Evolutionary conservation across 768 basidiomycete genomes (phyloP).

Genomic region (Naematelia encephala): DNA sequence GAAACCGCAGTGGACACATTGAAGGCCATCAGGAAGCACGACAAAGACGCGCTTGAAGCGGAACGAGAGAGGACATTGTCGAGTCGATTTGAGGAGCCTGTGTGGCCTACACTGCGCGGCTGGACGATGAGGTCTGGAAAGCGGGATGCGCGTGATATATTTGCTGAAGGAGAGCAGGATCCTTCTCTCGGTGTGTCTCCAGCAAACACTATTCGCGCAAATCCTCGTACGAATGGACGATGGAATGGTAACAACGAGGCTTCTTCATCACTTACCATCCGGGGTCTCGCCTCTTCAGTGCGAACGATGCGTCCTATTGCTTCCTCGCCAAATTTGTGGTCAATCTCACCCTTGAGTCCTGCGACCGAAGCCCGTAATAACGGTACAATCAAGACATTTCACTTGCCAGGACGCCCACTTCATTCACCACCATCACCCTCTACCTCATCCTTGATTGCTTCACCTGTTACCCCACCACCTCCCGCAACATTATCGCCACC

Average conservation of each 20-base stretch:
- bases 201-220: neutral
- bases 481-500: neutral
- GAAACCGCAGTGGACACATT: neutral
- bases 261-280: slow-evolving; percentile 2
- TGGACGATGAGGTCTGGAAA: neutral
- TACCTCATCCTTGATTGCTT: neutral
- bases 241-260: neutral
- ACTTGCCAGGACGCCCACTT: neutral
- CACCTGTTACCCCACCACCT: neutral
- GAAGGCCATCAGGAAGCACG: neutral
- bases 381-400: neutral
- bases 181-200: neutral
- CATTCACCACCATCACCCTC: neutral
- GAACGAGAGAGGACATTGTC: neutral
- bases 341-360: neutral
- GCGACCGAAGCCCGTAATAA: neutral
- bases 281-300: slow-evolving; percentile 5
- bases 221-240: neutral
- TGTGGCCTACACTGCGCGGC: neutral
- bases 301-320: slow-evolving; percentile 19
- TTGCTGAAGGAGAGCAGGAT: neutral
- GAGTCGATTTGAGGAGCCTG: neutral
- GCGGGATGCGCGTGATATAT: neutral
- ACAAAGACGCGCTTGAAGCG: neutral
- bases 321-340: slow-evolving; percentile 16